Conservation (phyloP, 164 flowering plant genomes). For the Stephania yunnanensis region DNA sequence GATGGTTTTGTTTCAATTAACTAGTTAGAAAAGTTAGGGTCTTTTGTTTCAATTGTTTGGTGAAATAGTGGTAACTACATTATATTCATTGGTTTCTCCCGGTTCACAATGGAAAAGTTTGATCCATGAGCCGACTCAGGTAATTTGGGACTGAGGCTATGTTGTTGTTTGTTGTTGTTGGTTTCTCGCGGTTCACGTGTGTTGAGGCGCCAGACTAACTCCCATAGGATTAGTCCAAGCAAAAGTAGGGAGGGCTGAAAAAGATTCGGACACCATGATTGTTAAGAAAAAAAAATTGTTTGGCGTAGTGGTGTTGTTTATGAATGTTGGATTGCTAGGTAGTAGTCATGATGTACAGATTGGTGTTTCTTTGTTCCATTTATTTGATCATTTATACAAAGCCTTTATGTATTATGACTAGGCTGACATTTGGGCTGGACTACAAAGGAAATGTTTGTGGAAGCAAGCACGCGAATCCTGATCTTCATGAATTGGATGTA, state of each 20-base stretch:
- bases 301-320: background rate
- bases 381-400: background rate
- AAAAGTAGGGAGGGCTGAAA: too few species aligned
- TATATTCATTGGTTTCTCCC: background rate
- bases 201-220: background rate
- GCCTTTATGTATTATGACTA: slow-evolving; percentile 14
- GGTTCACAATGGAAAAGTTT: too few species aligned
- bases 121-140: too few species aligned
- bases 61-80: background rate
- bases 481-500: slow-evolving; percentile 72
- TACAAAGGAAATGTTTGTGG: slow-evolving; percentile 96
- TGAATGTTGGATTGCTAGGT: too few species aligned
- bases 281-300: background rate
- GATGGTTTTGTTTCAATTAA: background rate
- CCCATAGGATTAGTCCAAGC: too few species aligned
- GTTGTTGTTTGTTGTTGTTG: too few species aligned
- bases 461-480: slow-evolving; percentile 65
- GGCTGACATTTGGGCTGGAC: slow-evolving; percentile 90
- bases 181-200: background rate
- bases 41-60: background rate
- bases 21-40: background rate
- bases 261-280: background rate
- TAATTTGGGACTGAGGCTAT: too few species aligned
- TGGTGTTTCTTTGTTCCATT: background rate
- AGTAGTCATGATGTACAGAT: background rate